A percentile compares a stretch with the other conserved stretches of the same genome.
Conservation (phyloP, 306 rosid species). For the Macrotyloma uniflorum region DNA sequence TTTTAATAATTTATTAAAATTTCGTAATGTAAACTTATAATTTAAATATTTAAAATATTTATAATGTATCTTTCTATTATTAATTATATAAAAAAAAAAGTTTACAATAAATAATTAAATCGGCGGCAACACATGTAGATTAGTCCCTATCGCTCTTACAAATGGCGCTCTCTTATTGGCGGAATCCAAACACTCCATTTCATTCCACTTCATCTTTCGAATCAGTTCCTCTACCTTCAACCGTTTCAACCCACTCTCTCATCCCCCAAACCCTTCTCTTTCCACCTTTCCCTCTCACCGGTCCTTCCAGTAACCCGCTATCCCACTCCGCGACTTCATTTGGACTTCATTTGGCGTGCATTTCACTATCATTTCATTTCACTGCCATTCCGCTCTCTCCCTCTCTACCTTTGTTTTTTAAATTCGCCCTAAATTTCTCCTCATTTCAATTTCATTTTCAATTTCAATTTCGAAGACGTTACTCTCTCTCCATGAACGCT, state of each 20-base stretch:
- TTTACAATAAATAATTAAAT: background rate
- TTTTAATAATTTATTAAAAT: too few species aligned
- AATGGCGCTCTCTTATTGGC: constrained; percentile 14
- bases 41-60: too few species aligned
- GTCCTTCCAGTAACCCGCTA: constrained; percentile 39
- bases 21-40: too few species aligned
- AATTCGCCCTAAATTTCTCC: constrained; percentile 53
- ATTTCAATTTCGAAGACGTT: constrained; percentile 48
- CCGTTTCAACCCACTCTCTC: constrained; percentile 38
- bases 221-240: constrained; percentile 42
- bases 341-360: constrained; percentile 72
- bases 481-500: constrained; percentile 35
- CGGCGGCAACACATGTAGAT: background rate
- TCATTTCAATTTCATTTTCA: constrained; percentile 52
- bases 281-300: constrained; percentile 19
- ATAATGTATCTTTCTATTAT: too few species aligned
- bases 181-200: constrained; percentile 29
- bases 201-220: constrained; percentile 35
- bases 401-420: constrained; percentile 30
- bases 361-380: constrained; percentile 61
- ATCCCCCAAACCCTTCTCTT: background rate
- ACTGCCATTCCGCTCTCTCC: constrained; percentile 35
- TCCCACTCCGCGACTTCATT: constrained; percentile 43
- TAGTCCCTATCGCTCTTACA: background rate
- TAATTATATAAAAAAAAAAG: too few species aligned